Conservation (phyloP, 2,329 filamentous ascomycete species). For the Pyrenophora tritici-repentis region DNA sequence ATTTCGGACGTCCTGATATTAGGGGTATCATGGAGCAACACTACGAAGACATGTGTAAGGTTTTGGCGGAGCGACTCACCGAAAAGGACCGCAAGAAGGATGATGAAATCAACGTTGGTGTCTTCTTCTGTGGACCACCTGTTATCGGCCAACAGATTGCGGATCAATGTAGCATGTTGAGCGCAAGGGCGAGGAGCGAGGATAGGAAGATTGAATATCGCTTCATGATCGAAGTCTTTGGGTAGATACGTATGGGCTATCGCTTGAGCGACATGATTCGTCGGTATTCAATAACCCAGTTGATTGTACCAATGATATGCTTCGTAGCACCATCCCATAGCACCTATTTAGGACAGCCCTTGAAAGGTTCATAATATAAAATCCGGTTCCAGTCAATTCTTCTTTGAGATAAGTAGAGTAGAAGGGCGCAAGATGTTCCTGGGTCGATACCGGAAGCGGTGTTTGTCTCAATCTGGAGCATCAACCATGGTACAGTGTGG, state of each 20-base stretch:
- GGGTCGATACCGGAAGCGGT: too few relatives aligned
- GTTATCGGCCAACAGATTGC: conserved; percentile 61
- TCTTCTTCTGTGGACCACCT: conserved; percentile 63
- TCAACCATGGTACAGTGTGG: too few relatives aligned
- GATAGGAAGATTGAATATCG: conserved; percentile 60
- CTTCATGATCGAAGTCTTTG: conserved; percentile 65
- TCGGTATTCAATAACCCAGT: too few relatives aligned
- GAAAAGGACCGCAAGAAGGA: conserved; percentile 26
- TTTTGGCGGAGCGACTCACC: conserved; percentile 21
- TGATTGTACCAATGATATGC: too few relatives aligned
- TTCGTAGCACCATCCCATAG: too few relatives aligned
- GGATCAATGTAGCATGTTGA: conserved; percentile 59
- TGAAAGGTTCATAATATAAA: too few relatives aligned
- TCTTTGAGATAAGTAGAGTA: too few relatives aligned
- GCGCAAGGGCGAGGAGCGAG: conserved; percentile 57
- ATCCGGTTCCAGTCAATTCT: too few relatives aligned
- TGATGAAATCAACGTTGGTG: conserved; percentile 55
- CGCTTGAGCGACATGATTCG: too few relatives aligned
- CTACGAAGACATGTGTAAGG: conserved; percentile 58
- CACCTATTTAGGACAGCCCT: too few relatives aligned
- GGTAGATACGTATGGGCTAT: conserved; percentile 27
- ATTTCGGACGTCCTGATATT: conserved; percentile 62
- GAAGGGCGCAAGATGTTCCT: too few relatives aligned
- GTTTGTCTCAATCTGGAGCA: too few relatives aligned
- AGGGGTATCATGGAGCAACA: conserved; percentile 59